Conservation (phyloP, 495 filamentous ascomycete genomes). For the Penicillium samsonianum region DNA sequence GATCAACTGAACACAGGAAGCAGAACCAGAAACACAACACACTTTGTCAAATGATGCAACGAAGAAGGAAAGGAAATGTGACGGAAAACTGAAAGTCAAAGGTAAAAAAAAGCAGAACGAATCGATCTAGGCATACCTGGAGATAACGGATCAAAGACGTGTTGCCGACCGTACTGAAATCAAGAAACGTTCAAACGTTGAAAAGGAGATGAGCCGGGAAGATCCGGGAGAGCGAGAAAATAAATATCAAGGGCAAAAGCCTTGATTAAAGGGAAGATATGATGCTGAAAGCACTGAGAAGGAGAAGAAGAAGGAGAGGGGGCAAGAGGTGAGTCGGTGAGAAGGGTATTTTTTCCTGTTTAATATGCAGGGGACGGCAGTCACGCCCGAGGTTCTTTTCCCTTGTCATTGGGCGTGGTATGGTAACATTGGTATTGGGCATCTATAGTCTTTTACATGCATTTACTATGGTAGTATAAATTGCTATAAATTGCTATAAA, state of each 20-base stretch:
- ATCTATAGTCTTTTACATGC: background rate
- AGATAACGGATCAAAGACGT: conserved; percentile 11
- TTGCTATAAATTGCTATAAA: too few relatives aligned
- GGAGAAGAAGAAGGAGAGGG: conserved; percentile 17
- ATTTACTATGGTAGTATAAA: too few relatives aligned
- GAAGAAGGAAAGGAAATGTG: background rate
- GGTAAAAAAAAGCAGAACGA: background rate
- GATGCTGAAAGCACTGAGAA: conserved; percentile 8
- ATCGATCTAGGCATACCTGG: conserved; percentile 10
- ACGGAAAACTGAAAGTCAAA: background rate
- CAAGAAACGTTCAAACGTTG: too few relatives aligned
- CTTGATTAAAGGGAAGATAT: conserved; percentile 34
- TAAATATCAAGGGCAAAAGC: conserved; percentile 39
- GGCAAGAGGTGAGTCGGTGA: conserved; percentile 33
- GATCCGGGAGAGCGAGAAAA: conserved; percentile 11
- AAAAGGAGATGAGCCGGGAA: conserved; percentile 14
- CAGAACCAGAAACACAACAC: background rate
- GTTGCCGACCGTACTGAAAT: conserved; percentile 4
- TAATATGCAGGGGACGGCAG: conserved; percentile 20
- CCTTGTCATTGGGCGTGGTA: too few relatives aligned
- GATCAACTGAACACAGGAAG: conserved; percentile 12
- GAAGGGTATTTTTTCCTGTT: conserved; percentile 25
- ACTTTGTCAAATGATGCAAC: conserved; percentile 3
- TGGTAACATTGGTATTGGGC: conserved; percentile 27
- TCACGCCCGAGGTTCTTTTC: too few relatives aligned